A percentile compares a stretch with the other conserved stretches of the same genome.
phyloP scores from a whole-genome alignment of 2,329 filamentous ascomycete genomes.

The Fusarium praegraminearum region DNA sequence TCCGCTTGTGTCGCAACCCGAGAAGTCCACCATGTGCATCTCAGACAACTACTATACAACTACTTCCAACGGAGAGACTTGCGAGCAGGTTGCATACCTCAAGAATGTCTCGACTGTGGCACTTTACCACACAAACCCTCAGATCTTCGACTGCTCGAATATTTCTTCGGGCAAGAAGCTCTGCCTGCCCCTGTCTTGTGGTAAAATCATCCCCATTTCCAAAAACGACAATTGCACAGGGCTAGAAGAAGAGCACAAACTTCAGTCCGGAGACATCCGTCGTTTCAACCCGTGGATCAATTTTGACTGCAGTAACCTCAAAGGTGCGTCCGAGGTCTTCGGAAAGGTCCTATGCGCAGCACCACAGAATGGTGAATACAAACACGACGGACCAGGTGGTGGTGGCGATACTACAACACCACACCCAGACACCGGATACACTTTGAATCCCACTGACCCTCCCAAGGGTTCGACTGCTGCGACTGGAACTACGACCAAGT shows the following conservation, averaged over 20 bases:
- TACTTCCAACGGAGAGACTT: slow-evolving; percentile 32
- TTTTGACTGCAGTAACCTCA: slow-evolving; percentile 21
- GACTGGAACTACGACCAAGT: slow-evolving; percentile 7
- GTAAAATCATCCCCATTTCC: neutral
- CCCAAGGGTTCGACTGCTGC: slow-evolving; percentile 9
- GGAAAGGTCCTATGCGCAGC: slow-evolving; percentile 8
- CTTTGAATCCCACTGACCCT: slow-evolving; percentile 4
- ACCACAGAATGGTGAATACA: slow-evolving; percentile 4
- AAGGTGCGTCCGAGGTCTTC: slow-evolving; percentile 26
- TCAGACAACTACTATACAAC: slow-evolving; percentile 15
- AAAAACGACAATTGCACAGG: slow-evolving; percentile 5
- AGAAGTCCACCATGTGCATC: slow-evolving; percentile 2
- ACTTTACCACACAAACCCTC: slow-evolving; percentile 32
- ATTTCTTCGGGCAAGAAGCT: slow-evolving; percentile 26
- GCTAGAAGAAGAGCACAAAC: neutral
- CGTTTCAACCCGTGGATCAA: slow-evolving; percentile 25
- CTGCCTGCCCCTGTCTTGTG: slow-evolving; percentile 9
- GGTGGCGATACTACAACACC: slow-evolving; percentile 11
- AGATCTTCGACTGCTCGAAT: slow-evolving; percentile 22
- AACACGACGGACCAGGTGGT: slow-evolving; percentile 9
- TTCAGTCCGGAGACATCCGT: neutral
- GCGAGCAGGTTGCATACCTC: slow-evolving; percentile 32
- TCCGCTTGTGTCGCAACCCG: neutral
- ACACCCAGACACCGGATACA: slow-evolving; percentile 8
- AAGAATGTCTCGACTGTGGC: slow-evolving; percentile 28